A percentile compares a stretch with the other conserved stretches of the same genome.
These are phyloP conservation scores for Zychaea mexicana DNA, from an alignment of 371 early-diverging fungal species.

Conservation along the genomic window DNA sequence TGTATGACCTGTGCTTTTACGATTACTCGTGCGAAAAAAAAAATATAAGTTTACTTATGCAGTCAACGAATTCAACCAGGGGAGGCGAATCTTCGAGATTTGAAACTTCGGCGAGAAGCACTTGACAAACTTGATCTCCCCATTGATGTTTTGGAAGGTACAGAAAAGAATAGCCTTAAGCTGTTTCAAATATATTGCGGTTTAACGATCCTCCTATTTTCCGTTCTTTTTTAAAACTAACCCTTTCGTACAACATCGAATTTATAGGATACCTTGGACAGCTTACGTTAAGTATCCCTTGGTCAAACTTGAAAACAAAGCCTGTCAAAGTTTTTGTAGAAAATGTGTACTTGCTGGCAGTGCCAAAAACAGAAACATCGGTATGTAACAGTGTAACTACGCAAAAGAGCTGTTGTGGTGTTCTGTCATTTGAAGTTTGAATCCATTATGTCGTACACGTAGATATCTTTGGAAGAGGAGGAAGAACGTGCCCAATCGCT, in stretches of 20 bases:
- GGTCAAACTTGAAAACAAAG: constrained; percentile 83
- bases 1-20: not conserved
- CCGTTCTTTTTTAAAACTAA: too few species aligned
- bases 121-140: constrained; percentile 85
- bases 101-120: constrained; percentile 75
- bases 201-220: too few species aligned
- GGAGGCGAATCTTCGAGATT: constrained; percentile 79
- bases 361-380: constrained; percentile 64
- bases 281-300: constrained; percentile 80
- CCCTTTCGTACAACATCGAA: not conserved
- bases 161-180: not conserved
- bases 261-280: constrained; percentile 76
- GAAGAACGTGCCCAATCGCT: constrained; percentile 78
- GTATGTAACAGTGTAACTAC: constrained; percentile 13
- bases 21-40: not conserved
- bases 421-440: not conserved
- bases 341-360: constrained; percentile 77
- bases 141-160: constrained; percentile 82
- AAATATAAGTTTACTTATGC: not conserved
- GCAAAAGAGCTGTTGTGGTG: not conserved
- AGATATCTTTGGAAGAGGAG: constrained; percentile 71
- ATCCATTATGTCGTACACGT: not conserved
- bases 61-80: constrained; percentile 49
- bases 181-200: not conserved
- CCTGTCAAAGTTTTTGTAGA: constrained; percentile 82